These are phyloP conservation scores for Coemansia sp. DNA, from an alignment of 371 early-diverging fungal genomes.

Conservation along the genomic window DNA sequence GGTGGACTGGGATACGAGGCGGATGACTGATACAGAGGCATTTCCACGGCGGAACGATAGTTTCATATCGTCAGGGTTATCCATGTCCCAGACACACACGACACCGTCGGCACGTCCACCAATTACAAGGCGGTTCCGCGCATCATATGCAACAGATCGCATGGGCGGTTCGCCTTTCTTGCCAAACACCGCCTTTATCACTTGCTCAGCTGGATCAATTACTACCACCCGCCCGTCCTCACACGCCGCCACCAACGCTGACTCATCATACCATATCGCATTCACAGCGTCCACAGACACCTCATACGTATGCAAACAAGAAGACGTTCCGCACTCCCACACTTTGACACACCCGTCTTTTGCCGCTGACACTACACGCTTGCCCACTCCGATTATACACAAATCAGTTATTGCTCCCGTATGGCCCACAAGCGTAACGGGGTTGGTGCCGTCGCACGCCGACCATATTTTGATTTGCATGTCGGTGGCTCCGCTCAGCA, in stretches of 20 bases:
- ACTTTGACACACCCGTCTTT: constrained; percentile 46
- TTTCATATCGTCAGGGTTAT: neutral
- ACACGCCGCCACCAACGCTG: constrained; percentile 19
- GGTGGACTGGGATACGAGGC: constrained; percentile 17
- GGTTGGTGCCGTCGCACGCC: constrained; percentile 69
- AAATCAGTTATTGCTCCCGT: constrained; percentile 54
- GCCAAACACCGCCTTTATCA: constrained; percentile 19
- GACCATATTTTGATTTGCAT: constrained; percentile 73
- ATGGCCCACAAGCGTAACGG: constrained; percentile 71
- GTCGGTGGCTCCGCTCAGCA: constrained; percentile 69
- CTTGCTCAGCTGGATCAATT: constrained; percentile 9
- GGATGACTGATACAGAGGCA: constrained; percentile 25
- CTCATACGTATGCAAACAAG: constrained; percentile 16
- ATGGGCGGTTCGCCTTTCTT: constrained; percentile 11
- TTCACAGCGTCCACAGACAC: constrained; percentile 29
- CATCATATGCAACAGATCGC: constrained; percentile 35
- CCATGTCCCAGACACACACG: constrained; percentile 25
- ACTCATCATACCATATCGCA: constrained; percentile 16
- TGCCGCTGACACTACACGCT: constrained; percentile 41
- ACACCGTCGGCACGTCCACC: constrained; percentile 30
- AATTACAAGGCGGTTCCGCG: constrained; percentile 1
- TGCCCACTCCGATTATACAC: constrained; percentile 45
- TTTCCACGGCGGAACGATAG: constrained; percentile 27
- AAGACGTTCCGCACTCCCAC: constrained; percentile 44
- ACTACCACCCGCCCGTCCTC: constrained; percentile 39